Conservation (phyloP, 2,329 filamentous ascomycete species). For the Colletotrichum eleusines region DNA sequence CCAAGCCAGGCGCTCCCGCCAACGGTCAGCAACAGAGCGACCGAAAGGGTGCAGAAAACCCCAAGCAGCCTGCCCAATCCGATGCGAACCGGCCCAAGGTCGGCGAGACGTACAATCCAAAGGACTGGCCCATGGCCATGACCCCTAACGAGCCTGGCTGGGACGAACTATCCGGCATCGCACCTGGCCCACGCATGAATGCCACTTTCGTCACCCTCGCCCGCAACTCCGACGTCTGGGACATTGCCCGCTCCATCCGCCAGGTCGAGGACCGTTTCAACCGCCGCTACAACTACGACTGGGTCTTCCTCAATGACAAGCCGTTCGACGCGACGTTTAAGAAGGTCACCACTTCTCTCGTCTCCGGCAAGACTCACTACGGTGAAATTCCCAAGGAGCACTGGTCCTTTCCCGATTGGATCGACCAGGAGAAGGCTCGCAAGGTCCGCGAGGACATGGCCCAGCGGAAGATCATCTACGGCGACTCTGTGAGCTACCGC, state of each 20-base stretch:
- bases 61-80: constrained; percentile 43
- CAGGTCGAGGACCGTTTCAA: constrained; percentile 99
- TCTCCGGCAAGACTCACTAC: constrained; percentile 94
- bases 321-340: constrained; percentile 95
- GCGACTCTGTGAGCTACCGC: constrained; percentile 94
- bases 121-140: constrained; percentile 63
- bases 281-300: constrained; percentile 95
- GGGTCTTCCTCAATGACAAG: constrained; percentile 98
- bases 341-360: constrained; percentile 86
- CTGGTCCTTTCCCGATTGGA: constrained; percentile 97
- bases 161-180: constrained; percentile 64
- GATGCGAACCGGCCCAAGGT: constrained; percentile 45
- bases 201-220: constrained; percentile 97
- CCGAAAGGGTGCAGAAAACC: constrained; percentile 21
- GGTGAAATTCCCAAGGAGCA: constrained; percentile 91
- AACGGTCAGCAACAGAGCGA: constrained; percentile 32
- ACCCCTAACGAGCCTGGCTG: constrained; percentile 65
- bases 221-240: constrained; percentile 94
- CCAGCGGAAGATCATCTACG: constrained; percentile 96
- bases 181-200: constrained; percentile 84
- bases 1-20: constrained; percentile 60
- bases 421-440: constrained; percentile 92
- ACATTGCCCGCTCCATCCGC: constrained; percentile 94
- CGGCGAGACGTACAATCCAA: constrained; percentile 51
- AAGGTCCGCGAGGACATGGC: constrained; percentile 95